Percentiles rank a stretch among this genome's conserved stretches.
Evolutionary conservation across 495 filamentous ascomycete species (phyloP).

Genomic region (Aspergillus bridgeri): DNA sequence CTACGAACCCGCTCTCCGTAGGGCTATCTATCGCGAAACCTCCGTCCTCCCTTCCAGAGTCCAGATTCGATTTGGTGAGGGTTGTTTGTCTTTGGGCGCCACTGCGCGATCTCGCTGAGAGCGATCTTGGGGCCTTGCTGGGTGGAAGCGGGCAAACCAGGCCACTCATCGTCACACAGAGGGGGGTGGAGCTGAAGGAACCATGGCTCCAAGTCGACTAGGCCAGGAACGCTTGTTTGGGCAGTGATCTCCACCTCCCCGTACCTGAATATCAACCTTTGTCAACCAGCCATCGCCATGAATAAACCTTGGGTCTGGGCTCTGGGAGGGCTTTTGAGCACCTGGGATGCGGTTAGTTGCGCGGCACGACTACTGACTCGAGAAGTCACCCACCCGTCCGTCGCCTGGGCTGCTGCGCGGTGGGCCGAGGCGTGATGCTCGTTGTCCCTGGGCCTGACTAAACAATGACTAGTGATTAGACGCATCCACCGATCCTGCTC

Average conservation of each 20-base stretch:
- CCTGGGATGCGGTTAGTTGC: background rate
- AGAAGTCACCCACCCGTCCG: background rate
- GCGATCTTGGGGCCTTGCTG: background rate
- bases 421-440: background rate
- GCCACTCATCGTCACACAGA: constrained; percentile 6
- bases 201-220: constrained; percentile 9
- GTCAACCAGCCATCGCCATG: background rate
- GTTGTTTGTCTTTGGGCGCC: background rate
- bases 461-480: background rate
- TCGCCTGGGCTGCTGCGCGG: background rate
- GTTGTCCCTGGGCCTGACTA: constrained; percentile 1
- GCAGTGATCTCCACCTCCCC: constrained; percentile 15
- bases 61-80: background rate
- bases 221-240: constrained; percentile 20
- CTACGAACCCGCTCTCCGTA: background rate
- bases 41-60: background rate
- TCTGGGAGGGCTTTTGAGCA: background rate
- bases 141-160: constrained; percentile 13
- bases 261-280: background rate
- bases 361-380: background rate
- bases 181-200: constrained; percentile 14
- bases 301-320: background rate
- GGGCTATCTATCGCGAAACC: background rate
- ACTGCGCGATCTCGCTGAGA: constrained; percentile 1
- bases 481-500: background rate